Percentiles rank a stretch among this genome's conserved stretches.
These are phyloP conservation scores for Alloascoidea hylecoeti DNA, from an alignment of 805 yeast species.

Conservation along the genomic window DNA sequence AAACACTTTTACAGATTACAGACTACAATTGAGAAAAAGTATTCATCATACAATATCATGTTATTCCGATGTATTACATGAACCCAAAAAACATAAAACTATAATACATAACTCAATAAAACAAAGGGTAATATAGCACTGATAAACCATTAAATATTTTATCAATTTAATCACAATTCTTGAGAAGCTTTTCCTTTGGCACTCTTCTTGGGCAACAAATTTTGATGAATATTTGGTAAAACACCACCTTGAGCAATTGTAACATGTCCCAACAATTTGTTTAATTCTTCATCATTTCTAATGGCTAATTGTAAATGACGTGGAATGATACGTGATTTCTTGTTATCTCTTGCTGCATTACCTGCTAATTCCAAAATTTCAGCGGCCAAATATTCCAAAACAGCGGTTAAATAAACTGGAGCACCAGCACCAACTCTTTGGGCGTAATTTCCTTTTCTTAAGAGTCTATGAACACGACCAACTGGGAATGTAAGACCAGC, in stretches of 20 bases:
- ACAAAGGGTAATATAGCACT: too few relatives aligned
- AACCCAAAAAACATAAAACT: too few relatives aligned
- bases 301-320: constrained; percentile 97
- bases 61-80: too few relatives aligned
- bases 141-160: too few relatives aligned
- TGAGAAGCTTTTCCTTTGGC: too few relatives aligned
- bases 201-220: constrained; percentile 75
- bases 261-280: constrained; percentile 84
- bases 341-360: constrained; percentile 98
- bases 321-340: constrained; percentile 97
- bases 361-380: constrained; percentile 97
- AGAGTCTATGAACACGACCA: constrained; percentile 95
- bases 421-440: constrained; percentile 99
- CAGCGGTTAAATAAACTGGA: constrained; percentile 95
- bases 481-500: constrained; percentile 99
- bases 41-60: too few relatives aligned
- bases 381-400: constrained; percentile 92
- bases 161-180: too few relatives aligned
- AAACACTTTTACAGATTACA: too few relatives aligned
- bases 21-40: too few relatives aligned
- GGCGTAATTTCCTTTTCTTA: constrained; percentile 96
- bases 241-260: constrained; percentile 99
- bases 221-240: constrained; percentile 91
- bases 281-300: constrained; percentile 97
- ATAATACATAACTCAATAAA: too few relatives aligned